A percentile compares a stretch with the other conserved stretches of the same genome.
phyloP scores from a whole-genome alignment of 108 stramenopile species.

The Nitzschia sp. region DNA sequence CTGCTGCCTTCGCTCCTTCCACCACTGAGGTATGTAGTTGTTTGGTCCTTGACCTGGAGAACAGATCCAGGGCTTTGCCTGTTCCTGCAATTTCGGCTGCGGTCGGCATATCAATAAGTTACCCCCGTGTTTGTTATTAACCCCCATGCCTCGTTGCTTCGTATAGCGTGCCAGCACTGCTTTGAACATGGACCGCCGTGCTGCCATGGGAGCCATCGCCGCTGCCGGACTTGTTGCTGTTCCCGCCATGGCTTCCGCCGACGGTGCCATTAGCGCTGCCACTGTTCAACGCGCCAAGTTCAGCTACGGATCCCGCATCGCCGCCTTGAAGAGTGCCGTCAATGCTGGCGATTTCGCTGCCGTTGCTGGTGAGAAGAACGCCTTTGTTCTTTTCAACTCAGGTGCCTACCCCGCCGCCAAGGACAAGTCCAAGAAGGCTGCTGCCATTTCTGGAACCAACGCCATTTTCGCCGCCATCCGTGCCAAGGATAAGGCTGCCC shows the following conservation, averaged over 20 bases:
- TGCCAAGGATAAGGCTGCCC: constrained; percentile 68
- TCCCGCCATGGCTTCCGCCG: constrained; percentile 77
- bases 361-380: constrained; percentile 90
- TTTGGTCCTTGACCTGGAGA: neutral
- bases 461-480: constrained; percentile 84
- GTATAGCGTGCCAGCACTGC: constrained; percentile 75
- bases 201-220: constrained; percentile 83
- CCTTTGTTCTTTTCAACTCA: constrained; percentile 94
- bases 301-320: constrained; percentile 89
- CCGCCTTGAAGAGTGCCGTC: constrained; percentile 81
- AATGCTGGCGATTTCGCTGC: constrained; percentile 86
- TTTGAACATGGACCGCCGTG: constrained; percentile 88
- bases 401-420: constrained; percentile 77
- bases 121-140: too few relatives aligned
- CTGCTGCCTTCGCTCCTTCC: constrained; percentile 77
- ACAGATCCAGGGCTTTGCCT: neutral
- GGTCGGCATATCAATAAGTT: neutral
- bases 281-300: constrained; percentile 73
- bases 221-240: constrained; percentile 64
- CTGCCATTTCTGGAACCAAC: constrained; percentile 76
- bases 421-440: constrained; percentile 69
- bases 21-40: constrained; percentile 52
- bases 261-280: constrained; percentile 86
- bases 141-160: neutral
- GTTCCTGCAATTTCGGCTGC: neutral